Percentiles rank a stretch among this genome's conserved stretches.
These are phyloP conservation scores for Tricholoma sp. DNA, from an alignment of 768 basidiomycete species.

Conservation along the genomic window DNA sequence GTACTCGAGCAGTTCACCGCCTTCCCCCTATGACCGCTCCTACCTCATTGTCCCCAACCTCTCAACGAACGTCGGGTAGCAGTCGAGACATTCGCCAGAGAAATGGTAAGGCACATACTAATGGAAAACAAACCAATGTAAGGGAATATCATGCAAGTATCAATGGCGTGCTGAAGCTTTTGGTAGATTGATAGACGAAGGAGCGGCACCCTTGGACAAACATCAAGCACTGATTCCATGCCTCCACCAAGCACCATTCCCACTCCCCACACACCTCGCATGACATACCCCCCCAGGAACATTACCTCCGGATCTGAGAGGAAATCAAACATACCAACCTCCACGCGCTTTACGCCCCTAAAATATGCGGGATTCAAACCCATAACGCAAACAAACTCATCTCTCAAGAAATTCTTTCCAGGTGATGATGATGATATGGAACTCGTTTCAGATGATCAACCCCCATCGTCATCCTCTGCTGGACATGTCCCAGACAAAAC, in stretches of 20 bases:
- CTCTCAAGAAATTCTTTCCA: conserved; percentile 79
- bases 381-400: conserved; percentile 49
- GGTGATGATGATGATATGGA: conserved; percentile 72
- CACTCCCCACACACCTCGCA: conserved; percentile 9
- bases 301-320: conserved; percentile 5
- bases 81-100: conserved; percentile 21
- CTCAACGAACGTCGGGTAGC: conserved; percentile 3
- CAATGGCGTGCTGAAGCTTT: background rate
- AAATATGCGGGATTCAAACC: conserved; percentile 63
- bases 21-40: conserved; percentile 39
- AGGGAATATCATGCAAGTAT: conserved; percentile 9
- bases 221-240: conserved; percentile 19
- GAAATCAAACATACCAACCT: conserved; percentile 8
- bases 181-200: conserved; percentile 13
- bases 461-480: background rate
- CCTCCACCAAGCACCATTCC: conserved; percentile 25
- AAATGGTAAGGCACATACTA: conserved; percentile 31
- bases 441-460: conserved; percentile 17
- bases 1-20: conserved; percentile 55
- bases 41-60: conserved; percentile 30
- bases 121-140: conserved; percentile 31
- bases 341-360: conserved; percentile 17
- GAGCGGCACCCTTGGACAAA: conserved; percentile 4
- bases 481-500: conserved; percentile 3
- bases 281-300: conserved; percentile 7